These are phyloP conservation scores for Saraca asoca DNA, from an alignment of 331 rosid genomes.

Conservation along the genomic window DNA sequence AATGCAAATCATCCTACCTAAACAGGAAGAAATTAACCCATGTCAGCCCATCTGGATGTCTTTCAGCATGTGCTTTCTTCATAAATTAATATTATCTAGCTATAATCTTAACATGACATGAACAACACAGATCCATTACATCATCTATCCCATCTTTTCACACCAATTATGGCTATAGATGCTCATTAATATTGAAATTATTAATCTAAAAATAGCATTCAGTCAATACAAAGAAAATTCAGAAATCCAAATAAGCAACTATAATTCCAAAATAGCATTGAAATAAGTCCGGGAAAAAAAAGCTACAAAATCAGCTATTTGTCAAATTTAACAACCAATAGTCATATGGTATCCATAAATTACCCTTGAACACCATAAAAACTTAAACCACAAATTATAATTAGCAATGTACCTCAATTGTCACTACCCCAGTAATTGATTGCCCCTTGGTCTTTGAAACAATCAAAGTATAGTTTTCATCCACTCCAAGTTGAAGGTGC, in stretches of 20 bases:
- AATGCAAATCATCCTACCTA: background rate
- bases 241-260: background rate
- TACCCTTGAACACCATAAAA: constrained; percentile 7
- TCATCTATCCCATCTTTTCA: background rate
- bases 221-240: background rate
- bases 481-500: constrained; percentile 94
- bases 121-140: background rate
- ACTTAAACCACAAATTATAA: background rate
- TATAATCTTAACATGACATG: background rate
- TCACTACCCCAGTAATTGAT: constrained; percentile 55
- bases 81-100: background rate
- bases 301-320: background rate
- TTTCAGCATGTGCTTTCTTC: background rate
- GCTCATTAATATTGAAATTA: background rate
- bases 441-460: constrained; percentile 50
- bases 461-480: constrained; percentile 80
- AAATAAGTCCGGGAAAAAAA: background rate
- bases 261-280: background rate
- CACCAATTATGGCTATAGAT: background rate
- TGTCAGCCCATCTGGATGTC: background rate
- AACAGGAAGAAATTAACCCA: too few species aligned
- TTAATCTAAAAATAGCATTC: background rate
- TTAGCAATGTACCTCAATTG: constrained; percentile 62
- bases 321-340: background rate
- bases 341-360: background rate